Evolutionary conservation across 345 rosid species (phyloP).

Genomic region (Ceriops tagal): DNA sequence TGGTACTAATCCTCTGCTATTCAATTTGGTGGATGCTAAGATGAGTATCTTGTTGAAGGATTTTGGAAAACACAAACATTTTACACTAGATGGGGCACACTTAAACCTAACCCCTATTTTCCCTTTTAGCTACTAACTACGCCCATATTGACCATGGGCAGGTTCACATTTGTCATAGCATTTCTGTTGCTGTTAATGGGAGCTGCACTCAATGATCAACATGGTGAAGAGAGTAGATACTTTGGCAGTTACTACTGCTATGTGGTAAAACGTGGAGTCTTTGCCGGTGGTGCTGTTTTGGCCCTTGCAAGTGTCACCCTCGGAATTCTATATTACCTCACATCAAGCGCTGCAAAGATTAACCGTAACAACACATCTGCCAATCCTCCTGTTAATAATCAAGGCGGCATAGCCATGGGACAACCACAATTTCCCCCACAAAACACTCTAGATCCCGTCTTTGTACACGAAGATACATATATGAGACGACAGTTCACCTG

Average conservation of each 20-base stretch:
- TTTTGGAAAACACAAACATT: no score
- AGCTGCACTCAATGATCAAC: conserved; percentile 71
- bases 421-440: conserved; percentile 63
- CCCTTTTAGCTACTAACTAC: no score
- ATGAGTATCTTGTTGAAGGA: no score
- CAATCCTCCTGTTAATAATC: conserved; percentile 26
- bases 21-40: no score
- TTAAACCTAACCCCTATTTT: no score
- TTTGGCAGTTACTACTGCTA: conserved; percentile 29
- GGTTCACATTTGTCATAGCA: conserved; percentile 79
- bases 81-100: no score
- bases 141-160: conserved; percentile 8
- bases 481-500: conserved; percentile 39
- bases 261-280: conserved; percentile 71
- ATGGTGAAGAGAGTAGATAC: conserved; percentile 41
- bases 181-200: conserved; percentile 75
- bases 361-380: conserved; percentile 18
- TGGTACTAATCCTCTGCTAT: no score
- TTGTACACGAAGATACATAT: conserved; percentile 74
- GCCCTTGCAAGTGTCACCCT: conserved; percentile 51
- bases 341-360: conserved; percentile 44
- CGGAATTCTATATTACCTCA: conserved; percentile 66
- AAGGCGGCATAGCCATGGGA: conserved; percentile 63
- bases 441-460: conserved; percentile 56
- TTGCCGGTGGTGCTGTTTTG: conserved; percentile 65